A percentile compares a stretch with the other conserved stretches of the same genome.
Conservation (phyloP, 495 filamentous ascomycete species). For the Chaetomium cochliodes region DNA sequence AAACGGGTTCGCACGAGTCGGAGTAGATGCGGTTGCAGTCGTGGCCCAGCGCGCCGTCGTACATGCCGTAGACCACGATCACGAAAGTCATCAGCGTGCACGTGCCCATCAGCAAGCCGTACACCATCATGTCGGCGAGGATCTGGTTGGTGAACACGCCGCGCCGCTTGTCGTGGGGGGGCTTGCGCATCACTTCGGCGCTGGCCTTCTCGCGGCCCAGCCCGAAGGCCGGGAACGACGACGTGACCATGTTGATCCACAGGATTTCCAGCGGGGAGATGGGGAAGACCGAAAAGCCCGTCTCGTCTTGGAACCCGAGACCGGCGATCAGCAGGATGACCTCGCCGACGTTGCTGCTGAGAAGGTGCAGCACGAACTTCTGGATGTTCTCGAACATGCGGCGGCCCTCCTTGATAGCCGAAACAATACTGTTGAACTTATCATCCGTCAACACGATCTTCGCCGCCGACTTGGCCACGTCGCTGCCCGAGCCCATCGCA, state of each 20-base stretch:
- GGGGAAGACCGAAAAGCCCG: slow-evolving; percentile 68
- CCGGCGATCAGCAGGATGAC: slow-evolving; percentile 69
- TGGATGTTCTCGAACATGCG: slow-evolving; percentile 79
- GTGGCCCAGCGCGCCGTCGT: slow-evolving; percentile 55
- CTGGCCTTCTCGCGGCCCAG: slow-evolving; percentile 69
- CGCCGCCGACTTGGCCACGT: slow-evolving; percentile 86
- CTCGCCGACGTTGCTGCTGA: slow-evolving; percentile 72
- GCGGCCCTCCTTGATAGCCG: slow-evolving; percentile 68
- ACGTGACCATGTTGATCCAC: slow-evolving; percentile 78
- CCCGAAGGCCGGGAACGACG: slow-evolving; percentile 71
- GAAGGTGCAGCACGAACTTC: slow-evolving; percentile 75
- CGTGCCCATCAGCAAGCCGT: slow-evolving; percentile 66
- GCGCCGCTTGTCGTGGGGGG: slow-evolving; percentile 63
- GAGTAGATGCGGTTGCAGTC: slow-evolving; percentile 64
- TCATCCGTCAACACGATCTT: slow-evolving; percentile 88
- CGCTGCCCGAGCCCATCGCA: slow-evolving; percentile 82
- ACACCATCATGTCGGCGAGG: slow-evolving; percentile 70
- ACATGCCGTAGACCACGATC: slow-evolving; percentile 64
- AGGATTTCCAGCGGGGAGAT: slow-evolving; percentile 72
- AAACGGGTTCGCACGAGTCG: slow-evolving; percentile 59
- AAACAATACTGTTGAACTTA: slow-evolving; percentile 80
- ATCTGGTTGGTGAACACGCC: slow-evolving; percentile 72
- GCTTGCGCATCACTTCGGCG: slow-evolving; percentile 66
- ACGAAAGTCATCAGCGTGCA: slow-evolving; percentile 67
- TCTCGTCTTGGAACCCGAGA: slow-evolving; percentile 65